Base-by-base conservation (phyloP, 805 yeast species). In the Peterozyma xylosa region DNA sequence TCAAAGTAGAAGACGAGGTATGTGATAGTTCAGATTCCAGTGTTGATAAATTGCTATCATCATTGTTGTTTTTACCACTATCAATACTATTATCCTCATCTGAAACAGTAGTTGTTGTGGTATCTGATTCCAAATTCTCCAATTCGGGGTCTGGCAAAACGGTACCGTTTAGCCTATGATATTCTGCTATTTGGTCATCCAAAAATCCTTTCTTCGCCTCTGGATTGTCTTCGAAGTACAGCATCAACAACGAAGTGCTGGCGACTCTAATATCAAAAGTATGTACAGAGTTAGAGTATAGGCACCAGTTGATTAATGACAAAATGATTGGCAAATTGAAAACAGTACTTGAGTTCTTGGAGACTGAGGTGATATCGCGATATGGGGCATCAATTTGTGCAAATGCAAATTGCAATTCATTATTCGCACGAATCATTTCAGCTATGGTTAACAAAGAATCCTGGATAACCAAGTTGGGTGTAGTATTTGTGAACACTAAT, bases 351-450 rank as follows among this genome's bases (percentile, higher is more conserved):
- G 13, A 13, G 30, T 49, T 48, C 2, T 57, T 51, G 0, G 80
- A 79, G 42, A 77, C 54, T 5, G 82, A 68, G 2, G 47, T 37
- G 10, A 96, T 88, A 55, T 88, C 97, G 44, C 90, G 70, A 56
- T 82, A 87, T 0, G 99, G 99, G 7, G 93, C 96, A 60, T 93
- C 98, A 11, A 91, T 80, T 43, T 79, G 80, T 1, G 88, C 71
- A 53, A 91, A 83, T 46, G 78, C 78, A 11, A 66, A 64, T 60
- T 93, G 99, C 32, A 85, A 73, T 2, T 68, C 74, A 2, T 70
- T 61, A 57, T 89, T 88, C 30, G 78, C 73, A 39, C 80, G 64
- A 3, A 93, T 82, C 30, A 90, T 66, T 49, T 83, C 91, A 1
- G 95, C 89, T 2, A 87, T 78, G 0, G 95, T 79, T 4, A 81